Base-by-base conservation (phyloP, 352 stramenopile species). In the Phytopythium delawarense region DNA sequence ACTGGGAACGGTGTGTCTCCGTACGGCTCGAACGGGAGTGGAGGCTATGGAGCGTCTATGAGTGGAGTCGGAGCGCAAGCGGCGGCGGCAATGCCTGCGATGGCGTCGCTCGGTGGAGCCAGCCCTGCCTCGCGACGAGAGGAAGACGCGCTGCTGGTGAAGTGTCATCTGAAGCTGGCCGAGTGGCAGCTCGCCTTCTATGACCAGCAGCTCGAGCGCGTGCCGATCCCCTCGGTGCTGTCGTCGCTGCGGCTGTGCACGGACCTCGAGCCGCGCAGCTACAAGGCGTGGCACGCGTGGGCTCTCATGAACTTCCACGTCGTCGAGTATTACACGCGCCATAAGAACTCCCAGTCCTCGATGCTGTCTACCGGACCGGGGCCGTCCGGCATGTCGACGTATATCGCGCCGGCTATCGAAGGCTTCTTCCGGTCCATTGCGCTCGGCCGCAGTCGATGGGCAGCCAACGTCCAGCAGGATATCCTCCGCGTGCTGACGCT, bases 401-500 rank as follows among this genome's bases (percentile, higher is more conserved):
- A 80, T 51, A 88, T 92, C 37, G 83, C 79, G 7, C 80, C 83
- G 16, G 82, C 82, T 13, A 90, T 92, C 55, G 74, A 89, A 58
- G 82, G 96, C 0, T 99, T 99, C 79, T 97, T 99, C 57, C 84
- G 84, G 28, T 97, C 94, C 2, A 98, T 99, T 39, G 91, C 88
- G 56, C 77, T 99, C 28, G 97, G 97, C 11, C 94, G 92, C 30
- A 98, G 96, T 59, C 87, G 92, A 46, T 98, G 94, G 89, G 97
- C 87, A 70, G 96, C 96, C 12, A 98, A 97, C 49, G 97, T 99
- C 1, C 96, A 98, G 63, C 97, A 99, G 69, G 97, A 99, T 71
- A 96, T 99, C 65, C 66, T 99, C 37, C 98, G 98, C 59, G 81
- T 99, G 12, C 74, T 99, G 7, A 99, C 96, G 51, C 96, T 99